phyloP scores from a whole-genome alignment of 768 basidiomycete genomes.

The Galerina marginata region DNA sequence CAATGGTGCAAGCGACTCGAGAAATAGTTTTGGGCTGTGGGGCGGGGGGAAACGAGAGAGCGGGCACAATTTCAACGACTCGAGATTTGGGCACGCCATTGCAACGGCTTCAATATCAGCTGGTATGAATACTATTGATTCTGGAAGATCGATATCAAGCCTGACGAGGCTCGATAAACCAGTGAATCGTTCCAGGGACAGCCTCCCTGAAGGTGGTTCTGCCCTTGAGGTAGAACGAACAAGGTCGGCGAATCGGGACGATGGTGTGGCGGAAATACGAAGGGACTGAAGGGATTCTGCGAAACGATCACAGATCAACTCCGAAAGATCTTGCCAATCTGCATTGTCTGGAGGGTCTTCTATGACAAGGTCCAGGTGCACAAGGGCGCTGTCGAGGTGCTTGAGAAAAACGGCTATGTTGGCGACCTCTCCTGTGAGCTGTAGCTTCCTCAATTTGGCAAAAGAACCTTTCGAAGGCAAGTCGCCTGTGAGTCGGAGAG shows the following conservation, averaged over 20 bases:
- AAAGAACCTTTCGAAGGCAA: conserved; percentile 62
- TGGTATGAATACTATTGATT: conserved; percentile 69
- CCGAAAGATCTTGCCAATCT: conserved; percentile 78
- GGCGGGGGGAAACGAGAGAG: conserved; percentile 65
- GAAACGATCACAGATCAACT: conserved; percentile 67
- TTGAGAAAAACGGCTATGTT: conserved; percentile 76
- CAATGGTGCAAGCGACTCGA: conserved; percentile 67
- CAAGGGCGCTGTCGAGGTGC: conserved; percentile 68
- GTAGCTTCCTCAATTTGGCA: conserved; percentile 59
- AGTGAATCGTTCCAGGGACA: conserved; percentile 64
- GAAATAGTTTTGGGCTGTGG: conserved; percentile 57
- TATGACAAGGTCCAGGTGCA: conserved; percentile 74
- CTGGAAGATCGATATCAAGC: conserved; percentile 81
- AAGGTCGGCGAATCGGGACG: conserved; percentile 82
- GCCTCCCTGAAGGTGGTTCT: conserved; percentile 62
- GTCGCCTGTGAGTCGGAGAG: conserved; percentile 67
- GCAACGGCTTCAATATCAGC: conserved; percentile 65
- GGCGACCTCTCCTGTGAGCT: conserved; percentile 71
- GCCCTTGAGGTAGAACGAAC: conserved; percentile 75
- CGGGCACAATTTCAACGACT: conserved; percentile 71
- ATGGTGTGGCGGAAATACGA: conserved; percentile 66
- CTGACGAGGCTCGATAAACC: conserved; percentile 59
- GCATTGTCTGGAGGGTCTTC: conserved; percentile 78
- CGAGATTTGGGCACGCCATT: conserved; percentile 68
- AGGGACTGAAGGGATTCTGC: conserved; percentile 62